phyloP scores from a whole-genome alignment of 106 monocot genomes.

The Posidonia australis region DNA sequence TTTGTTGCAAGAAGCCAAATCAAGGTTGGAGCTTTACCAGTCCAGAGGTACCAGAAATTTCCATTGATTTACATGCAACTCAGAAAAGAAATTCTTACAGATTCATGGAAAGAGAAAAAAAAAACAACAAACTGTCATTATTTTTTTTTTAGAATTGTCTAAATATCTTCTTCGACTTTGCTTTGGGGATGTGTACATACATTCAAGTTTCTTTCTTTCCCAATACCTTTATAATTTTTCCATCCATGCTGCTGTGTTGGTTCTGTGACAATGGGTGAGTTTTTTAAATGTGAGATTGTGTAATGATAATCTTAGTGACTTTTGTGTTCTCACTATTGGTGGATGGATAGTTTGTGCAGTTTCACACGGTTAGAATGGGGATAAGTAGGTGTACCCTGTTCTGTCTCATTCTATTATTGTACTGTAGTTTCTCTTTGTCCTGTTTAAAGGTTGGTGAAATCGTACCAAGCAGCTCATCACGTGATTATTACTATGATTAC shows the following conservation, averaged over 20 bases:
- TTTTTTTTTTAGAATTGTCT: not conserved
- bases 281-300: too few relatives aligned
- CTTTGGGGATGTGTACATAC: not conserved
- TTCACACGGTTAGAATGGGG: too few relatives aligned
- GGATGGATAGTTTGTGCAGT: too few relatives aligned
- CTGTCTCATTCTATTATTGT: too few relatives aligned
- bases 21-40: constrained; percentile 78
- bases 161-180: not conserved
- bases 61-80: constrained; percentile 23
- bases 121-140: not conserved
- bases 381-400: too few relatives aligned
- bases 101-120: not conserved
- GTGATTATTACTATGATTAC: too few relatives aligned
- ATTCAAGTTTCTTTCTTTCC: not conserved
- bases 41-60: constrained; percentile 57
- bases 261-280: not conserved
- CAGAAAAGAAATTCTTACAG: not conserved
- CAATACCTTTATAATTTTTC: not conserved
- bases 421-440: too few relatives aligned
- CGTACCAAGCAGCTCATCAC: too few relatives aligned
- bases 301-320: too few relatives aligned
- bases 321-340: too few relatives aligned
- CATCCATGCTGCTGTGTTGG: not conserved
- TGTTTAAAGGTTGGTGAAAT: too few relatives aligned
- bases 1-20: constrained; percentile 60